A percentile compares a stretch with the other conserved stretches of the same genome.
Conservation (phyloP, 2,329 filamentous ascomycete species). For the Trichoderma semiorbis region DNA sequence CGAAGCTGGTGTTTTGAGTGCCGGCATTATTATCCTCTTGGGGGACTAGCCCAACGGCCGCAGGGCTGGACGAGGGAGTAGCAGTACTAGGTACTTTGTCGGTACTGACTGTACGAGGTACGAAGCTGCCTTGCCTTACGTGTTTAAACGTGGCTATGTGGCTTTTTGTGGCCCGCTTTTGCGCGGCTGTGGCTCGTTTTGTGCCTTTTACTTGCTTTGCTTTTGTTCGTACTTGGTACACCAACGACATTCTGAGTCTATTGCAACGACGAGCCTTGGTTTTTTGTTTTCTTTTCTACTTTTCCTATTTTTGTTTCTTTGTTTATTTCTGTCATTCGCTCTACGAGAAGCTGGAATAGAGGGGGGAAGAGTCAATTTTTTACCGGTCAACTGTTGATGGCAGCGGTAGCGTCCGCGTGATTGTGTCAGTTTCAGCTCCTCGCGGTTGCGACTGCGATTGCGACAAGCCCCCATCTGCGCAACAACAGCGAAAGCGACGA, state of each 20-base stretch:
- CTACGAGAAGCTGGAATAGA: neutral
- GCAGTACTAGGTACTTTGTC: too few relatives aligned
- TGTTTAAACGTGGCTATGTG: neutral
- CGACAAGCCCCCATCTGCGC: neutral
- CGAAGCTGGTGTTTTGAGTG: neutral
- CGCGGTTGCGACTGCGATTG: neutral
- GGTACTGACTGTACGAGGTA: too few relatives aligned
- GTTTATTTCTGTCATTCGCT: neutral
- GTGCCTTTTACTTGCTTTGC: neutral
- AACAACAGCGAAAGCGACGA: neutral
- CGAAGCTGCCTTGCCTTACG: too few relatives aligned
- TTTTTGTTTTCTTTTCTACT: neutral
- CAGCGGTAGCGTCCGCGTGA: neutral
- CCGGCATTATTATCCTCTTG: neutral
- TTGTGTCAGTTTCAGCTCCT: neutral
- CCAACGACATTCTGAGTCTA: neutral
- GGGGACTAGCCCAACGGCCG: neutral
- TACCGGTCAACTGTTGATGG: neutral
- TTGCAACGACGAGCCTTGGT: neutral
- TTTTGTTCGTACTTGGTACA: neutral
- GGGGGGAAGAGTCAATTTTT: neutral
- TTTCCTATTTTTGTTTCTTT: neutral
- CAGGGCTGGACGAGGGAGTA: neutral
- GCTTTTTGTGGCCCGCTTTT: neutral
- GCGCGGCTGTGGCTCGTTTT: neutral